Conservation (phyloP, 441 rosid species). For the Corymbia calophylla region DNA sequence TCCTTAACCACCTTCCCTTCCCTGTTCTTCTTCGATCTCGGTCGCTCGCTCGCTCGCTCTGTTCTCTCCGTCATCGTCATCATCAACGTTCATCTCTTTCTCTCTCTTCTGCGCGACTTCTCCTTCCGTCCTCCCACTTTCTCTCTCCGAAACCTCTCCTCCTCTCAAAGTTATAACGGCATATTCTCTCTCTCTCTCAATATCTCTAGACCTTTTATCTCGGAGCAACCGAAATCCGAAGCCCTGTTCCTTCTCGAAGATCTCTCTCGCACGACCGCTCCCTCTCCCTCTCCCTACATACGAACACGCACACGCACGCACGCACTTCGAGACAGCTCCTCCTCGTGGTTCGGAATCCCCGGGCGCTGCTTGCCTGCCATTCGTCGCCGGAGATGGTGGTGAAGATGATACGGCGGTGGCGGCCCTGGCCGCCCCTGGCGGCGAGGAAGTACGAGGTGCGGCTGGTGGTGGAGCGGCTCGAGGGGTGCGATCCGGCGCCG, state of each 20-base stretch:
- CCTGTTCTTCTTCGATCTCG: not conserved
- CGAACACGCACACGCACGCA: not conserved
- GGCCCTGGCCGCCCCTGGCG: slow-evolving; percentile 84
- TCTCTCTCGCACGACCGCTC: not conserved
- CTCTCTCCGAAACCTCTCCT: not conserved
- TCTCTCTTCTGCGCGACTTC: not conserved
- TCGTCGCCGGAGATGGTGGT: slow-evolving; percentile 53
- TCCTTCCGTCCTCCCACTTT: no score
- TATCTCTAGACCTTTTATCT: not conserved
- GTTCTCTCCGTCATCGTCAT: not conserved
- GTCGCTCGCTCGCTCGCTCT: not conserved
- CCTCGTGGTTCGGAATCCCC: not conserved
- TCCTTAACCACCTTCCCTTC: not conserved
- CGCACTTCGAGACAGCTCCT: not conserved
- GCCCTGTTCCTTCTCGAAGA: not conserved
- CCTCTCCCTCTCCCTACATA: no score
- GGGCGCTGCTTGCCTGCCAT: not conserved
- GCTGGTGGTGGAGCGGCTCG: slow-evolving; percentile 51
- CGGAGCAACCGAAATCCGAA: not conserved
- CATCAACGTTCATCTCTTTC: not conserved
- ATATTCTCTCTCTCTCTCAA: not conserved
- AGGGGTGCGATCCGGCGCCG: slow-evolving; percentile 67
- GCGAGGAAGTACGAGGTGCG: slow-evolving; percentile 75
- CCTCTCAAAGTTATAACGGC: not conserved
- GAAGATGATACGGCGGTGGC: slow-evolving; percentile 98